Evolutionary conservation across 495 filamentous ascomycete species (phyloP).

Genomic region (Hypoxylon fragiforme): DNA sequence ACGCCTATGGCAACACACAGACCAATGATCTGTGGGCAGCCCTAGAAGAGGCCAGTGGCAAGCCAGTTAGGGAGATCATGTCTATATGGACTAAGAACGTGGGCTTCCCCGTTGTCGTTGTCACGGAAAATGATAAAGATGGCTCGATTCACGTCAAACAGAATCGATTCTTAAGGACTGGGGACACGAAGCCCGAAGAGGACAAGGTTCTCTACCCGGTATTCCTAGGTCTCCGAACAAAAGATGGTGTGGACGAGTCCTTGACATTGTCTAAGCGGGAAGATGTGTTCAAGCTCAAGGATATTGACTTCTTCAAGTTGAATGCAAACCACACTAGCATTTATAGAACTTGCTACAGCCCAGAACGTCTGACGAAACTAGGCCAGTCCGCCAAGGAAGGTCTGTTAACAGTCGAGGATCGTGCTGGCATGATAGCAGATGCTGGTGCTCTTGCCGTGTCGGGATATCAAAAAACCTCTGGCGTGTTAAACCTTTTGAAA

Average conservation of each 20-base stretch:
- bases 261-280: constrained; percentile 73
- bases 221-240: constrained; percentile 69
- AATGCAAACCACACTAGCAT: constrained; percentile 77
- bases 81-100: constrained; percentile 80
- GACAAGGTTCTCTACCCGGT: constrained; percentile 78
- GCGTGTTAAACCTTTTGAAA: constrained; percentile 80
- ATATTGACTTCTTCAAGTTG: constrained; percentile 74
- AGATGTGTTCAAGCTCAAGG: constrained; percentile 65
- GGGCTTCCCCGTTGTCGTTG: constrained; percentile 72
- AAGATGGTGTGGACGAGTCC: constrained; percentile 63
- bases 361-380: constrained; percentile 69
- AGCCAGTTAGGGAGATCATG: constrained; percentile 79
- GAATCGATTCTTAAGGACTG: constrained; percentile 74
- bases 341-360: constrained; percentile 72
- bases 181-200: constrained; percentile 79
- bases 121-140: constrained; percentile 61
- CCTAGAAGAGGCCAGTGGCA: constrained; percentile 85
- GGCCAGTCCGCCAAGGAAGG: constrained; percentile 83
- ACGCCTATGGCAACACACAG: constrained; percentile 83
- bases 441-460: constrained; percentile 87
- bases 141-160: constrained; percentile 70
- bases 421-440: constrained; percentile 94
- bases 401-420: constrained; percentile 87
- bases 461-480: constrained; percentile 91
- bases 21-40: constrained; percentile 92